Base-by-base conservation (phyloP, 768 basidiomycete genomes). In the Pleurotus tuoliensis region DNA sequence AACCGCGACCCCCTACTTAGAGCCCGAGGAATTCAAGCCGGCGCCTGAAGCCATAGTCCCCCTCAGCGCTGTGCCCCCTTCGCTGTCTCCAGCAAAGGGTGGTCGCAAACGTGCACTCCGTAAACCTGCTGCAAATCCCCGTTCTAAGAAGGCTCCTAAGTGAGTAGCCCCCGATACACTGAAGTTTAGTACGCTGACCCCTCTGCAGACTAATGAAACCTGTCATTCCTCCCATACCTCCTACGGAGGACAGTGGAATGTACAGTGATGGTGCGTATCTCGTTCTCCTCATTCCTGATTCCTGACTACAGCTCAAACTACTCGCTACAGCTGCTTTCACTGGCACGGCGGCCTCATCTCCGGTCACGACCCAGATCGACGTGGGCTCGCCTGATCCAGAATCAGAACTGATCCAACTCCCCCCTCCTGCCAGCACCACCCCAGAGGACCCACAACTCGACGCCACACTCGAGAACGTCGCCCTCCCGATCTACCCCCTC, bases 331-430 rank as follows among this genome's bases (percentile, higher is more conserved):
- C 51, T 43, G 88, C 80, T 41, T 83, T 83, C 64, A 79, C 84
- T 12, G 82, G 82, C 25, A 90, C 88, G 13, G 87, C 86, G 2
- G 84, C 88, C 2, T 90, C 88, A 2, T 90, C 88, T 1, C 88
- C 88, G 8, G 71, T 81, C 9, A 77, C 77, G n/a, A 71, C 73
- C 22, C 76, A 76, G 41, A 73, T 80, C 20, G 80, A 79, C 22
- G 69, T 65, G 20, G 71, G 70, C 39, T 74, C 83, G 1, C 80
- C 82, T 34, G 83, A 84, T 47, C 78, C 77, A 38, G 51, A 53
- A 25, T 16, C 18, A 22, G 51, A 53, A 7, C 51, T 54, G 47
- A 48, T 53, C 37, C 56, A 59, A 39, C 61, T 43, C 22, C 60
- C 43, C 8, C 47, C 66, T 12, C 62, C 63, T 16, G 58, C 66